Evolutionary conservation across 257 asterid genomes (phyloP), one percentile per base, ranked within the genome.

Genomic region (Nicotiana tomentosiformis): DNA sequence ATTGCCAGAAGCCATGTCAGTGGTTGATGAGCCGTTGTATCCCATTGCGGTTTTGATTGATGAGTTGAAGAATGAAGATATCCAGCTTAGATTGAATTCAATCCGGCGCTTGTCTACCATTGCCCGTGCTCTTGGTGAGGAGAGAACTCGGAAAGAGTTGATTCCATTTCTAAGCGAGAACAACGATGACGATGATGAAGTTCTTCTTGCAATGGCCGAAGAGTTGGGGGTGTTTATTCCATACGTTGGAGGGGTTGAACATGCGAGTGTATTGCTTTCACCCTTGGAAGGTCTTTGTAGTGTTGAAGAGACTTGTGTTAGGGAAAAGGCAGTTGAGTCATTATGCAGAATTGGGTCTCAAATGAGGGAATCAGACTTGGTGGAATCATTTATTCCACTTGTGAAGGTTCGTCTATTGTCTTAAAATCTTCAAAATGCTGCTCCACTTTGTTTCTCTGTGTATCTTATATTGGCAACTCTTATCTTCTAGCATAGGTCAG

Each of bases 91-190:
- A 14, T 82, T 93, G 85, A 94, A 94, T 82, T 94, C 97, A 79
- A 93, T 94, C 35, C 93, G 98, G 15, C 90, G 93, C 82, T 90
- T 94, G 15, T 94, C 98, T 81, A 94, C 98, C 74, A 93, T 94
- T 60, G 97, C 98, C 4, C 96, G 98, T 14, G 98, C 97, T 2
- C 97, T 94, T 53, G 98, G 98, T 74, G 98, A 94, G 88, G 98
- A 90, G 43, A 90, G 97, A 79, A 93, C 97, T 30, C 85, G 98
- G 51, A 94, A 91, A 86, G 98, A 93, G 91, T 69, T 93, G 87
- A 89, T 94, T 72, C 97, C 95, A 8, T 93, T 93, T 83, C 72
- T 94, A 82, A 89, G 93, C 10, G 98, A 94, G 91, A 93, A 93
- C 91, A 94, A 94, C 85, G 98, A 83, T 76, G 95, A 91, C 16